Percentiles rank a stretch among this genome's conserved stretches.
Evolutionary conservation across 2,329 filamentous ascomycete genomes (phyloP).

Genomic region (Colletotrichum scovillei): DNA sequence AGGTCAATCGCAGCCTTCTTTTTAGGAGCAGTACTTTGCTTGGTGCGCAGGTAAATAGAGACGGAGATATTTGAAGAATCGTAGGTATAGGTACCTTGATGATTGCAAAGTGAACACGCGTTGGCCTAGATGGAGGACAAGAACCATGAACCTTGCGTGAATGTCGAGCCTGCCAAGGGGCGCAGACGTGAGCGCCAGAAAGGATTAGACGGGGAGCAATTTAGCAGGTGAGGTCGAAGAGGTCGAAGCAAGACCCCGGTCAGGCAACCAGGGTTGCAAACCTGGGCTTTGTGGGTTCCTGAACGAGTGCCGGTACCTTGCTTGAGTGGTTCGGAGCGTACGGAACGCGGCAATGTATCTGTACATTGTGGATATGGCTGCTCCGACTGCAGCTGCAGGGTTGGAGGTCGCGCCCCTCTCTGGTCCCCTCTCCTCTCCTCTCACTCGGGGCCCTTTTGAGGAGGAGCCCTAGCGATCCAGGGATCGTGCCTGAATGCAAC

Average conservation of each 20-base stretch:
- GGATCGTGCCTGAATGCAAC: slow-evolving; percentile 27
- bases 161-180: slow-evolving; percentile 12
- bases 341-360: slow-evolving; percentile 21
- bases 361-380: slow-evolving; percentile 4
- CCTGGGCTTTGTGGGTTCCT: slow-evolving; percentile 31
- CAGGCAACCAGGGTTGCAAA: slow-evolving; percentile 21
- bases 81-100: slow-evolving; percentile 21
- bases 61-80: background rate
- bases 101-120: slow-evolving; percentile 4
- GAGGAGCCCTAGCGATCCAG: slow-evolving; percentile 12
- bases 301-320: slow-evolving; percentile 34
- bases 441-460: slow-evolving; percentile 14
- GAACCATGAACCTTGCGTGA: slow-evolving; percentile 25
- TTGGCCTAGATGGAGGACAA: slow-evolving; percentile 11
- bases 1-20: background rate
- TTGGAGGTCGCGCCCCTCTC: background rate
- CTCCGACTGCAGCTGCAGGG: slow-evolving; percentile 22
- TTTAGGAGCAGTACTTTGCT: background rate
- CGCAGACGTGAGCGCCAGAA: background rate
- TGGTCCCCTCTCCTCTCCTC: background rate
- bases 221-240: slow-evolving; percentile 30
- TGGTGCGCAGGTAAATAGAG: background rate
- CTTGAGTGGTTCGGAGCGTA: slow-evolving; percentile 29
- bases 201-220: slow-evolving; percentile 13
- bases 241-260: slow-evolving; percentile 19